These are phyloP conservation scores for Cavenderia fasciculata DNA, from an alignment of 78 protist species.

Conservation along the genomic window DNA sequence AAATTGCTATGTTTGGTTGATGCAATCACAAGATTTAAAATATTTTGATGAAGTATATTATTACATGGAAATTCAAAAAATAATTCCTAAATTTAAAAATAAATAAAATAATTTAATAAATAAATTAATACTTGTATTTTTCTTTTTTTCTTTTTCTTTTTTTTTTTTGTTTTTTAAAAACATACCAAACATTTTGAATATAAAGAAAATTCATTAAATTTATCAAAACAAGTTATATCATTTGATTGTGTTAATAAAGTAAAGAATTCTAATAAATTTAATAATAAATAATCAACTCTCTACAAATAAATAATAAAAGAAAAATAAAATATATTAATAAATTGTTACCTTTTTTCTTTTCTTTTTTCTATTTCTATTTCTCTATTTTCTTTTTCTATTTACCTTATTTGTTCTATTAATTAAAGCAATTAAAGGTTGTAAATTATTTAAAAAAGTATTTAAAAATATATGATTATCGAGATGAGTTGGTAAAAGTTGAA, in stretches of 20 bases:
- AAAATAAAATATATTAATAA: no score
- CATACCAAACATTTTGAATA: conserved; percentile 35
- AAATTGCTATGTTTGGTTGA: conserved; percentile 5
- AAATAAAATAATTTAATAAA: not conserved
- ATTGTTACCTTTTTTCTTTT: no score
- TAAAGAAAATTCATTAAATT: conserved; percentile 6
- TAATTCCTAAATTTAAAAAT: conserved; percentile 6
- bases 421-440: conserved; percentile 8
- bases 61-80: conserved; percentile 1
- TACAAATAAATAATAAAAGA: no score
- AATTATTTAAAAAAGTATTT: conserved; percentile 14
- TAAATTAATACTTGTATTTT: not conserved
- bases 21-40: conserved; percentile 15
- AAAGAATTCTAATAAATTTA: conserved; percentile 57
- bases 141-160: not conserved
- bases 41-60: conserved; percentile 54
- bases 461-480: conserved; percentile 26
- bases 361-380: no score
- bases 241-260: conserved; percentile 27
- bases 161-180: not conserved
- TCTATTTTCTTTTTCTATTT: not conserved
- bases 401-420: conserved; percentile 24
- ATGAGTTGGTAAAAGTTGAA: conserved; percentile 40
- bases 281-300: conserved; percentile 30
- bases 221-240: conserved; percentile 27